Percentiles rank a stretch among this genome's conserved stretches.
Conservation (phyloP, 2,329 filamentous ascomycete genomes). For the Neonectria faginata region DNA sequence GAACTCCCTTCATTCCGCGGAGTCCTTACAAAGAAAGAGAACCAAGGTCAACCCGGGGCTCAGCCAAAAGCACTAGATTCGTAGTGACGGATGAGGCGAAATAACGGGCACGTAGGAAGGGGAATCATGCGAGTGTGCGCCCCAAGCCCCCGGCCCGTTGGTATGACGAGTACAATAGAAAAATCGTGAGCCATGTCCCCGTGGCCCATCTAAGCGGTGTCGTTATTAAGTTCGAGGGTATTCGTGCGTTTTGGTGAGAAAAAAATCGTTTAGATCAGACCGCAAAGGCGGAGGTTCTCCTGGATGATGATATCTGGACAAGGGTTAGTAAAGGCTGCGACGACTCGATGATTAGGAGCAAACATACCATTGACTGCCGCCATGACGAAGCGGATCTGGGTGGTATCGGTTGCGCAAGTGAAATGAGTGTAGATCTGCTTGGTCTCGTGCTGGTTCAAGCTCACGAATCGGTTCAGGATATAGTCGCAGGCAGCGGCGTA, state of each 20-base stretch:
- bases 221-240: constrained; percentile 59
- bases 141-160: constrained; percentile 42
- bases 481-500: constrained; percentile 98
- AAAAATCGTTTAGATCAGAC: constrained; percentile 81
- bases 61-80: constrained; percentile 45
- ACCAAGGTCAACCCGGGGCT: constrained; percentile 46
- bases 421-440: constrained; percentile 99
- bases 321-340: constrained; percentile 56
- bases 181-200: constrained; percentile 54
- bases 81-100: constrained; percentile 33
- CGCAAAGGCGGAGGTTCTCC: constrained; percentile 96
- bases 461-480: constrained; percentile 98
- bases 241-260: constrained; percentile 55
- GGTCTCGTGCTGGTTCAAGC: constrained; percentile 97
- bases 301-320: constrained; percentile 96
- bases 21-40: constrained; percentile 48
- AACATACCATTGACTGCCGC: constrained; percentile 94
- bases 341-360: neutral
- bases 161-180: constrained; percentile 50
- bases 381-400: constrained; percentile 99
- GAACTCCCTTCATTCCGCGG: constrained; percentile 47
- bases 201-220: constrained; percentile 52
- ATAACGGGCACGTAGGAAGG: constrained; percentile 32
- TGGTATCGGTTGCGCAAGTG: constrained; percentile 98
- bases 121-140: constrained; percentile 35